Evolutionary conservation across 345 rosid genomes (phyloP).

Genomic region (Salix dunnii): DNA sequence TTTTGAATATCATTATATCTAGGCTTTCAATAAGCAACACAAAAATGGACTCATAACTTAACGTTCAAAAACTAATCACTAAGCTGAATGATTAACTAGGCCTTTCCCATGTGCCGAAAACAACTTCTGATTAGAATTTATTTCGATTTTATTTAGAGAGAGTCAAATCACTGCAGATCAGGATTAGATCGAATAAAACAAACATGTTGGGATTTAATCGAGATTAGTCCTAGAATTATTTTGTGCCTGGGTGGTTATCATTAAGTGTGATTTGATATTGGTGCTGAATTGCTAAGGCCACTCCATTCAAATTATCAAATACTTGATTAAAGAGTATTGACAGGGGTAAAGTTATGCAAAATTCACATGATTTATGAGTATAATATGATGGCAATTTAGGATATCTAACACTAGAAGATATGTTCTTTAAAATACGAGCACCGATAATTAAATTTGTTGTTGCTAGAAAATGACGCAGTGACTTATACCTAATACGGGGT

Average conservation of each 20-base stretch:
- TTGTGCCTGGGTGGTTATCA: not conserved
- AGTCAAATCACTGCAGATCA: too few species aligned
- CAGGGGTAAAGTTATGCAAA: not conserved
- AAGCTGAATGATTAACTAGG: too few species aligned
- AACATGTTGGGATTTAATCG: too few species aligned
- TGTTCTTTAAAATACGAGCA: not conserved
- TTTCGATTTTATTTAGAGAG: too few species aligned
- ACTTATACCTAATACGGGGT: not conserved
- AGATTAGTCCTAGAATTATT: not conserved
- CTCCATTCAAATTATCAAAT: not conserved
- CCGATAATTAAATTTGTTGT: not conserved
- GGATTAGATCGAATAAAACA: too few species aligned
- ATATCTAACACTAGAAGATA: not conserved
- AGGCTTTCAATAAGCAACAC: too few species aligned
- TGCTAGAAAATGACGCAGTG: constrained; percentile 3
- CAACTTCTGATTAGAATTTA: too few species aligned
- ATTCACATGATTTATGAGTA: not conserved
- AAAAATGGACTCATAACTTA: too few species aligned
- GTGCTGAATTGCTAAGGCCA: not conserved
- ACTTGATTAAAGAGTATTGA: not conserved
- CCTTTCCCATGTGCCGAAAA: too few species aligned
- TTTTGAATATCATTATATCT: too few species aligned
- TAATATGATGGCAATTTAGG: not conserved
- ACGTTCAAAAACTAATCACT: too few species aligned
- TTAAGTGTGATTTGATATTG: not conserved